Evolutionary conservation across 2,329 filamentous ascomycete species (phyloP).

Genomic region (Beauveria brongniartii): DNA sequence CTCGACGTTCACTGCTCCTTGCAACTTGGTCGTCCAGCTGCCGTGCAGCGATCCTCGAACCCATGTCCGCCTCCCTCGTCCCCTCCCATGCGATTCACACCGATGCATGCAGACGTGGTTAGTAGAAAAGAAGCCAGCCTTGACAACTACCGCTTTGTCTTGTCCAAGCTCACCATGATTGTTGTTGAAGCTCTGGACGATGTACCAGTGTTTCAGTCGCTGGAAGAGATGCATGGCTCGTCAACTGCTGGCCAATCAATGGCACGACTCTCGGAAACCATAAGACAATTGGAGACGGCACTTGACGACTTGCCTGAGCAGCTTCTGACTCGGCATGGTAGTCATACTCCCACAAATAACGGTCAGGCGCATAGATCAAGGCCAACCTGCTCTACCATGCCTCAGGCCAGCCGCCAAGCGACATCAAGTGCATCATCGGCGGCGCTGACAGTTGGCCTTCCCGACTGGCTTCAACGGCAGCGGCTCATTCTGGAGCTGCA

Average conservation of each 20-base stretch:
- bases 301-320: background rate
- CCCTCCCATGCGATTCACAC: background rate
- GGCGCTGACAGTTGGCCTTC: background rate
- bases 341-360: background rate
- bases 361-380: no score
- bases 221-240: background rate
- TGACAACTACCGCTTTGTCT: background rate
- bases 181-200: background rate
- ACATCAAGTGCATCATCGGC: background rate
- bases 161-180: background rate
- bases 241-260: background rate
- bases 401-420: background rate
- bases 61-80: background rate
- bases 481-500: background rate
- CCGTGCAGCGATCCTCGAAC: background rate
- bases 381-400: background rate
- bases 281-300: background rate
- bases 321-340: background rate
- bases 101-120: background rate
- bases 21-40: background rate
- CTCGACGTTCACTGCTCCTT: background rate
- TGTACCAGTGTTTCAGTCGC: background rate
- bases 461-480: background rate
- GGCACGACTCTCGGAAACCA: background rate
- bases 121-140: background rate